Evolutionary conservation across 2,329 filamentous ascomycete genomes (phyloP).

Genomic region (Calonectria pauciramosa): DNA sequence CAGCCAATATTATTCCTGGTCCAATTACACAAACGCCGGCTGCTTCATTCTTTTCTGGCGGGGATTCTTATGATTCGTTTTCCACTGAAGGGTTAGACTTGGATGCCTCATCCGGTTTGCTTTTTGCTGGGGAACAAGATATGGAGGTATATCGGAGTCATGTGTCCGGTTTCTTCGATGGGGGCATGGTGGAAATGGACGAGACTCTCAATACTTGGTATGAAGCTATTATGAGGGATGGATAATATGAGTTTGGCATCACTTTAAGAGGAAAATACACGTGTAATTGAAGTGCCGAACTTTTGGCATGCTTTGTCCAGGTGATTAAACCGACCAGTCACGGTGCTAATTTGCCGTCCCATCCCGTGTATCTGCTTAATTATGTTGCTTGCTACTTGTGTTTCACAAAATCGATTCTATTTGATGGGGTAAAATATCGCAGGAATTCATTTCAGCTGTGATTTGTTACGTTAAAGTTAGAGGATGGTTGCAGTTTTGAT

Average conservation of each 20-base stretch:
- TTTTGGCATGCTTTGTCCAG: too few relatives aligned
- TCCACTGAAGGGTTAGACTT: slow-evolving; percentile 1
- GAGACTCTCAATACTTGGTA: slow-evolving; percentile 21
- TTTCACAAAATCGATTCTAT: too few relatives aligned
- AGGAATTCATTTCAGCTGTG: too few relatives aligned
- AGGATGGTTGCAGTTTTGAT: neutral
- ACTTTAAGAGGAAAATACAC: neutral
- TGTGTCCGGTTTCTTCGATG: slow-evolving; percentile 26
- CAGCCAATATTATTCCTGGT: neutral
- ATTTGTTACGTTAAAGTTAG: neutral
- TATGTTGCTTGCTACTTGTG: too few relatives aligned
- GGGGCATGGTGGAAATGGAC: slow-evolving; percentile 26
- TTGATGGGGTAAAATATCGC: too few relatives aligned
- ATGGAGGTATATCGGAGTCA: slow-evolving; percentile 29
- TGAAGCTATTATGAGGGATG: slow-evolving; percentile 7
- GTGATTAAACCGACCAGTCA: too few relatives aligned
- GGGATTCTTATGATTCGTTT: neutral
- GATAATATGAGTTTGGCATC: neutral
- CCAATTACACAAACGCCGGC: neutral
- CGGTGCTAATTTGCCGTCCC: too few relatives aligned
- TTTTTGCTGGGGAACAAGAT: slow-evolving; percentile 8
- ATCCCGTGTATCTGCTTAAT: too few relatives aligned
- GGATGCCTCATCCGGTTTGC: neutral
- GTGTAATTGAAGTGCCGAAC: neutral
- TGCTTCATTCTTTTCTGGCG: neutral